phyloP scores from a whole-genome alignment of 2,329 filamentous ascomycete species.

The Ustilaginoidea virens region DNA sequence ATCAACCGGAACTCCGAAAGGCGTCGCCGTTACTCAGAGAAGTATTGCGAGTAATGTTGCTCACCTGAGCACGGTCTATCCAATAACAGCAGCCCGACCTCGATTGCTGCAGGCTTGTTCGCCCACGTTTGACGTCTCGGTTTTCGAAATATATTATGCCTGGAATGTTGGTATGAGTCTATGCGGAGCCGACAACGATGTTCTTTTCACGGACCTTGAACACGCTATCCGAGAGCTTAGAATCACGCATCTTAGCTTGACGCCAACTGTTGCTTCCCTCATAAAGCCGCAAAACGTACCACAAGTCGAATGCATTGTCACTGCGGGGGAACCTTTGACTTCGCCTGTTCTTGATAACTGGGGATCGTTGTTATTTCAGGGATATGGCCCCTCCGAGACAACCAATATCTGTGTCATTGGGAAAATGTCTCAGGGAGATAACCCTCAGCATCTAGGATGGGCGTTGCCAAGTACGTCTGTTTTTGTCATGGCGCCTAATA shows the following conservation, averaged over 20 bases:
- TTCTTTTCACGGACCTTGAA: slow-evolving; percentile 59
- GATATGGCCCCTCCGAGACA: slow-evolving; percentile 72
- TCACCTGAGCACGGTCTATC: slow-evolving; percentile 51
- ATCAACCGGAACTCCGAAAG: slow-evolving; percentile 67
- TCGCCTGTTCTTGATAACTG: slow-evolving; percentile 54
- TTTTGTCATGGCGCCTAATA: slow-evolving; percentile 38
- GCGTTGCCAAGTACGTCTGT: slow-evolving; percentile 63
- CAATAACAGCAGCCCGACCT: slow-evolving; percentile 26
- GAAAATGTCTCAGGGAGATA: slow-evolving; percentile 39
- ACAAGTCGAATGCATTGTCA: slow-evolving; percentile 58
- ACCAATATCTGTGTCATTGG: slow-evolving; percentile 78
- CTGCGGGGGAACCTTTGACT: slow-evolving; percentile 68
- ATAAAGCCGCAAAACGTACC: slow-evolving; percentile 55
- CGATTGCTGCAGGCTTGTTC: slow-evolving; percentile 72
- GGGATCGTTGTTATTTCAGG: slow-evolving; percentile 58
- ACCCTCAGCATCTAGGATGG: slow-evolving; percentile 61
- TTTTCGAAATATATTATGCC: slow-evolving; percentile 81
- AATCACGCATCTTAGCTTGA: slow-evolving; percentile 72
- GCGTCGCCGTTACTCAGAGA: slow-evolving; percentile 59
- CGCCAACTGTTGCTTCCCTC: slow-evolving; percentile 70
- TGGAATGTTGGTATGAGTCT: slow-evolving; percentile 68
- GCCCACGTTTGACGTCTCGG: slow-evolving; percentile 74
- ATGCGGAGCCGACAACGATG: slow-evolving; percentile 60
- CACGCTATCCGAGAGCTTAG: slow-evolving; percentile 43
- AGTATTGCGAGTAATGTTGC: slow-evolving; percentile 68